A percentile compares a stretch with the other conserved stretches of the same genome.
Evolutionary conservation across 768 basidiomycete species (phyloP).

Genomic region (Pleurotus pulmonarius): DNA sequence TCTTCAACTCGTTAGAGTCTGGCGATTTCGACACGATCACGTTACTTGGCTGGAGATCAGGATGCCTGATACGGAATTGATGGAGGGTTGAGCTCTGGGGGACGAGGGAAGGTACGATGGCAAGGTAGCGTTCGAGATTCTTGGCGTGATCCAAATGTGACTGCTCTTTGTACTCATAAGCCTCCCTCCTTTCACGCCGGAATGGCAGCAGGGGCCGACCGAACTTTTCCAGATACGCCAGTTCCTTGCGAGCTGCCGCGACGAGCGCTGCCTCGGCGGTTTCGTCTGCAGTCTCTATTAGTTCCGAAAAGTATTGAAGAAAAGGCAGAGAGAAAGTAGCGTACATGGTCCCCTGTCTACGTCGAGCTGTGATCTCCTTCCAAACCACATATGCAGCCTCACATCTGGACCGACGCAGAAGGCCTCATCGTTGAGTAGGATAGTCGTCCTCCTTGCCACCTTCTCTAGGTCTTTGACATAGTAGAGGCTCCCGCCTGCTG

Average conservation of each 20-base stretch:
- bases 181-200: constrained; percentile 35
- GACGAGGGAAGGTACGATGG: constrained; percentile 43
- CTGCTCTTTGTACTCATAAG: constrained; percentile 42
- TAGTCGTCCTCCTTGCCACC: constrained; percentile 25
- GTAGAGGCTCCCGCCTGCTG: constrained; percentile 50
- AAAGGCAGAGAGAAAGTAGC: constrained; percentile 29
- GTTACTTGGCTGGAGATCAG: constrained; percentile 47
- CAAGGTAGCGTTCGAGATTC: constrained; percentile 46
- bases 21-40: constrained; percentile 43
- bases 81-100: constrained; percentile 32
- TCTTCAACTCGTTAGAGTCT: constrained; percentile 30
- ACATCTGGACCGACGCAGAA: constrained; percentile 47
- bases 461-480: constrained; percentile 42
- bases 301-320: constrained; percentile 20
- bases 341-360: constrained; percentile 51
- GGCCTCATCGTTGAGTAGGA: constrained; percentile 33
- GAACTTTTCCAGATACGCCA: constrained; percentile 43
- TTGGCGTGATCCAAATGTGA: constrained; percentile 39
- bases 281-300: constrained; percentile 35
- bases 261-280: constrained; percentile 38
- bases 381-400: constrained; percentile 42
- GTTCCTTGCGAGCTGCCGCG: constrained; percentile 41
- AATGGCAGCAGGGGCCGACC: constrained; percentile 45
- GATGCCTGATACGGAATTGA: constrained; percentile 50
- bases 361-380: constrained; percentile 45